Conservation (phyloP, 305 asterid species). For the Plantago coronopus region DNA sequence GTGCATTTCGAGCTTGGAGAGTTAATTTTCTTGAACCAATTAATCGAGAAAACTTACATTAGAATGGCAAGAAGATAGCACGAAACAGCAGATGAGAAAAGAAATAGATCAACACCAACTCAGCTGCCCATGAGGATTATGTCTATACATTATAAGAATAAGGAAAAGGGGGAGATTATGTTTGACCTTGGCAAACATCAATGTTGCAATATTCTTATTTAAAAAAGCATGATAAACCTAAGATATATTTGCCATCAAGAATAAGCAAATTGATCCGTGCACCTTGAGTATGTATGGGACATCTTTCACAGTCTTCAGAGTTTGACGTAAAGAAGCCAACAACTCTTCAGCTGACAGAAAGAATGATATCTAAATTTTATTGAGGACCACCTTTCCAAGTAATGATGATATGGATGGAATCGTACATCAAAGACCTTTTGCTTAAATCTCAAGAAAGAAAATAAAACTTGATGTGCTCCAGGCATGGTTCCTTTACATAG, state of each 20-base stretch:
- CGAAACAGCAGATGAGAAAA: neutral
- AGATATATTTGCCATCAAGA: slow-evolving; percentile 19
- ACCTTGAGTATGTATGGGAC: slow-evolving; percentile 87
- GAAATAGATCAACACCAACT: neutral
- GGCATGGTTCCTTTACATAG: slow-evolving; percentile 17
- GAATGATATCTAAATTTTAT: slow-evolving; percentile 75
- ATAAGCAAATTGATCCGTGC: slow-evolving; percentile 22
- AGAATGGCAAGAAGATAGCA: slow-evolving; percentile 1
- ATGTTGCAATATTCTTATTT: neutral
- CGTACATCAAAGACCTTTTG: slow-evolving; percentile 17
- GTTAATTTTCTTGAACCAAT: slow-evolving; percentile 64
- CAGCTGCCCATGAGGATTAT: slow-evolving; percentile 1
- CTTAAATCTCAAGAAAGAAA: slow-evolving; percentile 2
- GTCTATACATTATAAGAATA: neutral
- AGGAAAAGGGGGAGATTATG: slow-evolving; percentile 4
- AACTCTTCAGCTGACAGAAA: slow-evolving; percentile 75
- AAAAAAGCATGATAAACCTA: slow-evolving; percentile 10
- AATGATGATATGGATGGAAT: neutral
- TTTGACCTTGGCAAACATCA: slow-evolving; percentile 14
- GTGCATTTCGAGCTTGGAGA: slow-evolving; percentile 84
- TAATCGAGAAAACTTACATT: slow-evolving; percentile 12
- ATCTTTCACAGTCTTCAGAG: slow-evolving; percentile 90
- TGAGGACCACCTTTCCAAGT: slow-evolving; percentile 30
- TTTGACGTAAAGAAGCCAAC: slow-evolving; percentile 72
- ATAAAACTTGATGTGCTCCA: slow-evolving; percentile 14